phyloP scores from a whole-genome alignment of 768 basidiomycete genomes.

The Pulveroboletus sp. region DNA sequence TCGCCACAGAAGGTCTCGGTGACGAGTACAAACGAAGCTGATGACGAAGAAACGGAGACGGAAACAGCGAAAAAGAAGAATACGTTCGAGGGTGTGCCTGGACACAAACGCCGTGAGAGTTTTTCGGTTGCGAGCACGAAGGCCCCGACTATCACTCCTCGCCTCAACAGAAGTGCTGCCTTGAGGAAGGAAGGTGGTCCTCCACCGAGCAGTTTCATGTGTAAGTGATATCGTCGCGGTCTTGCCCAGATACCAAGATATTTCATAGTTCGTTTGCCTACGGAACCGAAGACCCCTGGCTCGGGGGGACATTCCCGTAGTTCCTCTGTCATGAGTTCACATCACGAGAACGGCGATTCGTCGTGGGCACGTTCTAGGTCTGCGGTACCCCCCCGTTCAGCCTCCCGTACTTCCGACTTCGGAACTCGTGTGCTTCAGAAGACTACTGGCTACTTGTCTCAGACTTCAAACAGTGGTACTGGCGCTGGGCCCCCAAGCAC shows the following conservation, averaged over 20 bases:
- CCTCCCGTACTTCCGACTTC: slow-evolving; percentile 36
- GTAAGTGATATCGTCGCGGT: slow-evolving; percentile 38
- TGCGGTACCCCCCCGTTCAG: slow-evolving; percentile 34
- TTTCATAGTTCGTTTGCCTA: slow-evolving; percentile 43
- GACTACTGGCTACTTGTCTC: slow-evolving; percentile 20
- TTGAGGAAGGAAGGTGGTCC: slow-evolving; percentile 43
- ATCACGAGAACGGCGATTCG: slow-evolving; percentile 15
- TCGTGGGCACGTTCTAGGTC: slow-evolving; percentile 17
- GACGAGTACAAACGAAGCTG: slow-evolving; percentile 24
- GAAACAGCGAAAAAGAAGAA: slow-evolving; percentile 31
- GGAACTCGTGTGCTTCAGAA: slow-evolving; percentile 14
- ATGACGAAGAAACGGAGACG: slow-evolving; percentile 27
- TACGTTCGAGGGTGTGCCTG: slow-evolving; percentile 77
- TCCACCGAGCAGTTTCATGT: slow-evolving; percentile 66
- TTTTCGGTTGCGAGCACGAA: slow-evolving; percentile 59
- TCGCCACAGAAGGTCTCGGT: slow-evolving; percentile 9
- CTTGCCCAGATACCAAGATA: neutral
- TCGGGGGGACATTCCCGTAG: slow-evolving; percentile 36
- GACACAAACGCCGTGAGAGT: slow-evolving; percentile 75
- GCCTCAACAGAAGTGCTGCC: slow-evolving; percentile 41
- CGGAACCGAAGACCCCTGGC: slow-evolving; percentile 39
- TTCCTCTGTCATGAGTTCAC: slow-evolving; percentile 36
- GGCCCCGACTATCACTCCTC: slow-evolving; percentile 40
- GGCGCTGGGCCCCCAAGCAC: slow-evolving; percentile 25
- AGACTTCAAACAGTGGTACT: slow-evolving; percentile 23